Conservation (phyloP, 2,329 filamentous ascomycete species). For the Epichloe gansuensis region DNA sequence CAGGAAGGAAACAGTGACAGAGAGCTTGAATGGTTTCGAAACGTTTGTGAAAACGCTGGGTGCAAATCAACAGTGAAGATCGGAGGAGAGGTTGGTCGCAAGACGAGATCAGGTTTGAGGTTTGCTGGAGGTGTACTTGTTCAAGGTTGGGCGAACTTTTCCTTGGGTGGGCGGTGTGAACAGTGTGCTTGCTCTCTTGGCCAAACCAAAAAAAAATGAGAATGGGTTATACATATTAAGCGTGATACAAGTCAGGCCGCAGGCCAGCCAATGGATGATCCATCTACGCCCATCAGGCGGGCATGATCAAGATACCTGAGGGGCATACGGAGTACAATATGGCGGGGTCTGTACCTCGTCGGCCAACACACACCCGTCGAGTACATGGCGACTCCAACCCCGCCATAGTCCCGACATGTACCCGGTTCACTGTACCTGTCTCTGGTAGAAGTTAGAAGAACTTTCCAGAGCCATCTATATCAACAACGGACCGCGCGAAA, state of each 20-base stretch:
- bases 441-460: slow-evolving; percentile 10
- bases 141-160: slow-evolving; percentile 1
- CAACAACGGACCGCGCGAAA: background rate
- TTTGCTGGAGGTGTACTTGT: background rate
- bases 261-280: background rate
- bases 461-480: slow-evolving; percentile 8
- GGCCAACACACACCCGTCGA: background rate
- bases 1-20: no score
- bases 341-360: background rate
- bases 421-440: background rate
- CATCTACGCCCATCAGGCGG: background rate
- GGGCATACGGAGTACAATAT: background rate
- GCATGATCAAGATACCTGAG: background rate
- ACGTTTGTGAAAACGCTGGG: background rate
- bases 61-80: background rate
- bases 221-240: background rate
- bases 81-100: background rate
- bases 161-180: slow-evolving; percentile 3
- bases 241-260: background rate
- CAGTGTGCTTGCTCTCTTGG: background rate
- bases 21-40: background rate
- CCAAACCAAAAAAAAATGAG: background rate
- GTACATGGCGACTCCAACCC: background rate
- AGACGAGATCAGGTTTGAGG: background rate
- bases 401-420: background rate